Percentiles rank a stretch among this genome's conserved stretches.
Evolutionary conservation across 148 eudicot species (phyloP).

Genomic region (Heliosperma pusillum): DNA sequence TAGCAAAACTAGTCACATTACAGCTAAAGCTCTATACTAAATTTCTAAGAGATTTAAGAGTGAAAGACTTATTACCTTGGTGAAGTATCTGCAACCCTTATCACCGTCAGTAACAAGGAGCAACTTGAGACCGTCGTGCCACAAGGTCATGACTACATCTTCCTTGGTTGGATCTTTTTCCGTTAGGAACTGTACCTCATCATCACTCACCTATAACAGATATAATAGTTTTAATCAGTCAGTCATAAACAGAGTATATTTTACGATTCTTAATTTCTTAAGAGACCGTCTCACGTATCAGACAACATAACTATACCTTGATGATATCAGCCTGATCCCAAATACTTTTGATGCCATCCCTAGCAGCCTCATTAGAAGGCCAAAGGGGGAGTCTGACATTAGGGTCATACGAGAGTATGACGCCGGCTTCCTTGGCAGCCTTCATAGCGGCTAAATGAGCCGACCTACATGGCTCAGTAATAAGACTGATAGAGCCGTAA

Average conservation of each 20-base stretch:
- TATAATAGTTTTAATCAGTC: not conserved
- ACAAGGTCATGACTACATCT: slow-evolving; percentile 34
- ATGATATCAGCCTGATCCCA: slow-evolving; percentile 59
- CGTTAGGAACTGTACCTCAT: too few species aligned
- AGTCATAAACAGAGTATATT: not conserved
- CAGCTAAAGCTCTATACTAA: too few species aligned
- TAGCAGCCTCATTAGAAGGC: slow-evolving; percentile 52
- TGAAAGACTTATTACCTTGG: slow-evolving; percentile 31
- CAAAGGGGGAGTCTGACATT: too few species aligned
- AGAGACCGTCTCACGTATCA: too few species aligned
- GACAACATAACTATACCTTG: too few species aligned
- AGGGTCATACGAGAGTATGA: slow-evolving; percentile 52
- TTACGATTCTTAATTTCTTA: too few species aligned
- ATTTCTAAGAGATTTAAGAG: not conserved
- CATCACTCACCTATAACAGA: slow-evolving; percentile 39
- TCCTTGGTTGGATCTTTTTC: slow-evolving; percentile 32
- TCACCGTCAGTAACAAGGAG: slow-evolving; percentile 57
- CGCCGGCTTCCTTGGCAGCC: slow-evolving; percentile 49
- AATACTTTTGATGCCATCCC: slow-evolving; percentile 47
- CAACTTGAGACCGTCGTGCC: slow-evolving; percentile 46
- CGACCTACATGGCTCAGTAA: slow-evolving; percentile 50
- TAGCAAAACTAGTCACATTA: too few species aligned
- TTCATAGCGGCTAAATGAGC: slow-evolving; percentile 57
- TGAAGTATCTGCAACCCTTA: slow-evolving; percentile 52
- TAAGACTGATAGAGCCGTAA: slow-evolving; percentile 63